Conservation (phyloP, 495 filamentous ascomycete genomes). For the Apodospora peruviana region DNA sequence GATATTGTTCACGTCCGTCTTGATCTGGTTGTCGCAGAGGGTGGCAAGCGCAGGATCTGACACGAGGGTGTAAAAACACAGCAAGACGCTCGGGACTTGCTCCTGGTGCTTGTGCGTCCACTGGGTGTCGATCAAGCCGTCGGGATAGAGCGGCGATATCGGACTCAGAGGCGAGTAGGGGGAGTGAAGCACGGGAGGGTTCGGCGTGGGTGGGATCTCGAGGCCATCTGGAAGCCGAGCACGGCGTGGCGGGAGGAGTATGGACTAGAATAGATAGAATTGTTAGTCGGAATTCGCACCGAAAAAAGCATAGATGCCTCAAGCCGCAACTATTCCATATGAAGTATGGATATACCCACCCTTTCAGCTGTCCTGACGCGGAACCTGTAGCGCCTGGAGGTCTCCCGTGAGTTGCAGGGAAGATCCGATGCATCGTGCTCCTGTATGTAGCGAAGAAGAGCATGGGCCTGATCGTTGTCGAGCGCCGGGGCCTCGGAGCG, state of each 20-base stretch:
- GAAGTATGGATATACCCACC: slow-evolving; percentile 51
- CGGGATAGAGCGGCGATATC: slow-evolving; percentile 72
- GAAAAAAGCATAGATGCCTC: background rate
- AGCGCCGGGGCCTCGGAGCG: slow-evolving; percentile 63
- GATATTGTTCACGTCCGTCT: slow-evolving; percentile 75
- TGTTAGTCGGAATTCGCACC: background rate
- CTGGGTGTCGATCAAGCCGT: slow-evolving; percentile 72
- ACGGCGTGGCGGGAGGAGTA: slow-evolving; percentile 45
- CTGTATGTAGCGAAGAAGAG: slow-evolving; percentile 63
- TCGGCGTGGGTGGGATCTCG: slow-evolving; percentile 36
- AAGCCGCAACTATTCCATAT: too few relatives aligned
- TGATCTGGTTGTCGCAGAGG: slow-evolving; percentile 77
- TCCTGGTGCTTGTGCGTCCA: slow-evolving; percentile 86
- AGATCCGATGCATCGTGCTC: slow-evolving; percentile 57
- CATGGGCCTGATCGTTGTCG: slow-evolving; percentile 56
- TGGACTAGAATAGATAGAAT: slow-evolving; percentile 30
- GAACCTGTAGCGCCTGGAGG: slow-evolving; percentile 46
- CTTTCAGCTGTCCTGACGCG: slow-evolving; percentile 67
- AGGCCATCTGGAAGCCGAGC: slow-evolving; percentile 44
- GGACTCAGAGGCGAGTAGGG: slow-evolving; percentile 83
- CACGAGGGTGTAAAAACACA: slow-evolving; percentile 67
- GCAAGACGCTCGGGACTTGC: slow-evolving; percentile 69
- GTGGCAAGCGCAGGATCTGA: slow-evolving; percentile 65
- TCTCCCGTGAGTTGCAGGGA: slow-evolving; percentile 51
- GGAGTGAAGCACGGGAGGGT: slow-evolving; percentile 64